A percentile compares a stretch with the other conserved stretches of the same genome.
Conservation (phyloP, 1,139 yeast species). For the Kodamaea plutei region DNA sequence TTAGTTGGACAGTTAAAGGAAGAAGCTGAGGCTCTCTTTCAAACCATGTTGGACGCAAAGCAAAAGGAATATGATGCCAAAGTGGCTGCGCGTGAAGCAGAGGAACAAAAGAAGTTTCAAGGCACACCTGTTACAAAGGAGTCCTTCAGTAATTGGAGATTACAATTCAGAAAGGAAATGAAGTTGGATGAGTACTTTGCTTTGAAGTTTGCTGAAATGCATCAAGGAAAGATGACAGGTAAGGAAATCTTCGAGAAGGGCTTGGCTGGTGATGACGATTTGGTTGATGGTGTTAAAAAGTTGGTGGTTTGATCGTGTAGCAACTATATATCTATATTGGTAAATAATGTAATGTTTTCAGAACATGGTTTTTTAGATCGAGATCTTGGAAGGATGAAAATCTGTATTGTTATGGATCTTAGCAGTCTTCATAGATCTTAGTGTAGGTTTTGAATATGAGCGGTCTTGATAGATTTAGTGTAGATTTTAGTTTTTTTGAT, state of each 20-base stretch:
- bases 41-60: slow-evolving; percentile 47
- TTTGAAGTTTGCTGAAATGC: slow-evolving; percentile 52
- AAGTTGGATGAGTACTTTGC: slow-evolving; percentile 49
- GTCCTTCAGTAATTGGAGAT: slow-evolving; percentile 68
- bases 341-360: too few relatives aligned
- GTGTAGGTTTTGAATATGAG: too few relatives aligned
- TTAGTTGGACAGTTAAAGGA: slow-evolving; percentile 75
- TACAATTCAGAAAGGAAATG: slow-evolving; percentile 55
- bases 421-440: too few relatives aligned
- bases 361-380: too few relatives aligned
- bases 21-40: slow-evolving; percentile 64
- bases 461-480: too few relatives aligned
- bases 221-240: slow-evolving; percentile 78
- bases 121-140: slow-evolving; percentile 82
- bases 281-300: slow-evolving; percentile 20
- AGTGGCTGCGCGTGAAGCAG: slow-evolving; percentile 54
- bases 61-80: slow-evolving; percentile 59
- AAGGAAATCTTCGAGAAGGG: slow-evolving; percentile 87
- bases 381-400: too few relatives aligned
- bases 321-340: too few relatives aligned
- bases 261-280: slow-evolving; percentile 49
- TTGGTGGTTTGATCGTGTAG: too few relatives aligned
- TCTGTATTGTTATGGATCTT: too few relatives aligned
- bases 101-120: slow-evolving; percentile 70
- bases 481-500: too few relatives aligned